Conservation (phyloP, 371 early-diverging fungal species). For the Lichtheimia hyalospora region DNA sequence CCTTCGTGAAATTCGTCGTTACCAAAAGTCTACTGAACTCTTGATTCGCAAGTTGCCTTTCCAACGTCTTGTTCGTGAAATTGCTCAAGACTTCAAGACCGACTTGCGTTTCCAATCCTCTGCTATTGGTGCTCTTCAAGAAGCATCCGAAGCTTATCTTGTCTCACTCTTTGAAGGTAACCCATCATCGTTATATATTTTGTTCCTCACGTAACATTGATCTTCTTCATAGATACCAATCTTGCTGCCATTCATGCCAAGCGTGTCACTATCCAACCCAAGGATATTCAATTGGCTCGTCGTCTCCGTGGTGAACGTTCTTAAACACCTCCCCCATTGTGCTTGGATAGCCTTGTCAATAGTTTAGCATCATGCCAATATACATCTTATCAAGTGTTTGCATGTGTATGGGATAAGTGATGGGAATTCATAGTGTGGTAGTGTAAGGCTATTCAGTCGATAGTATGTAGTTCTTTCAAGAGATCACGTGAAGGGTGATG, state of each 20-base stretch:
- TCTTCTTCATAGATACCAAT: conserved; percentile 79
- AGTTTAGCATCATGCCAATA: no score
- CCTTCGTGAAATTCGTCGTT: conserved; percentile 96
- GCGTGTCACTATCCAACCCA: conserved; percentile 99
- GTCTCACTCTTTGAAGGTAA: conserved; percentile 86
- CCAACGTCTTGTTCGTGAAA: conserved; percentile 97
- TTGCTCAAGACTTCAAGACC: conserved; percentile 96
- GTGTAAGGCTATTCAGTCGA: no score
- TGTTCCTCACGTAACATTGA: neutral
- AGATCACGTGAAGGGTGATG: no score
- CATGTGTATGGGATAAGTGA: no score
- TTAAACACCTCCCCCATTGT: conserved; percentile 34
- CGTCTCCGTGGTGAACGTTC: conserved; percentile 88
- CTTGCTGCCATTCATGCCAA: conserved; percentile 99
- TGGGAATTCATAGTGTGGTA: no score
- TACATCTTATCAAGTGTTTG: no score
- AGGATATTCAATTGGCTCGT: conserved; percentile 94
- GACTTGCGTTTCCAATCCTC: conserved; percentile 98
- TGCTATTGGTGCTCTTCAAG: conserved; percentile 98
- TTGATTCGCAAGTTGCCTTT: conserved; percentile 98
- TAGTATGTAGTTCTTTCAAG: no score
- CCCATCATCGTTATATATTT: neutral
- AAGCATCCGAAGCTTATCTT: conserved; percentile 98
- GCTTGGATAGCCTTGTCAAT: neutral
- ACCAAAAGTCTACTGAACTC: conserved; percentile 97